These are phyloP conservation scores for Agrostemma githago DNA, from an alignment of 148 eudicot genomes.

Conservation along the genomic window DNA sequence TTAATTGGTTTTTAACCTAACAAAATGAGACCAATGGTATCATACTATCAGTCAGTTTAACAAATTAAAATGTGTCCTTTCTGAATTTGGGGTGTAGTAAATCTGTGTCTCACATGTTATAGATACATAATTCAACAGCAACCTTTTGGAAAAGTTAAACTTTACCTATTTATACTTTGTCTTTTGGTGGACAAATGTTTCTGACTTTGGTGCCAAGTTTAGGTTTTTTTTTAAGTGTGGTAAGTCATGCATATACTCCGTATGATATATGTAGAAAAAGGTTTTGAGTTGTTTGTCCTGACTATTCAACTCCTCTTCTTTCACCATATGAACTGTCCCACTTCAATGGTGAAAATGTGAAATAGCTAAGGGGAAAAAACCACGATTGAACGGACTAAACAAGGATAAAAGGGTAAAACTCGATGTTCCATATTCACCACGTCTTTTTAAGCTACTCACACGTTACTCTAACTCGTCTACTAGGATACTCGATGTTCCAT, in stretches of 20 bases:
- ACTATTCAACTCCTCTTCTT: background rate
- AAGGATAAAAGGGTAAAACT: background rate
- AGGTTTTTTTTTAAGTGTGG: slow-evolving; percentile 3
- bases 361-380: background rate
- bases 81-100: background rate
- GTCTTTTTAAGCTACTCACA: background rate
- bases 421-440: background rate
- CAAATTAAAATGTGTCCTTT: slow-evolving; percentile 3
- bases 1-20: slow-evolving; percentile 16
- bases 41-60: background rate
- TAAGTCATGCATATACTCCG: background rate
- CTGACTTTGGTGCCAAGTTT: slow-evolving; percentile 3
- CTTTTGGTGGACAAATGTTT: background rate
- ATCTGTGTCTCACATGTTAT: background rate
- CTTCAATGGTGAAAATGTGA: background rate
- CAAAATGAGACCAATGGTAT: background rate
- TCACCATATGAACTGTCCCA: background rate
- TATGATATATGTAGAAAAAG: background rate
- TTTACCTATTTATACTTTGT: slow-evolving; percentile 15
- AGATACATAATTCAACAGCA: slow-evolving; percentile 17
- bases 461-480: background rate
- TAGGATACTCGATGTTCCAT: background rate
- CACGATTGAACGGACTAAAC: background rate
- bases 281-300: background rate
- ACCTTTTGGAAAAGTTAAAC: slow-evolving; percentile 19